These are phyloP conservation scores for Exophiala calicioides DNA, from an alignment of 2,329 filamentous ascomycete species.

Conservation along the genomic window DNA sequence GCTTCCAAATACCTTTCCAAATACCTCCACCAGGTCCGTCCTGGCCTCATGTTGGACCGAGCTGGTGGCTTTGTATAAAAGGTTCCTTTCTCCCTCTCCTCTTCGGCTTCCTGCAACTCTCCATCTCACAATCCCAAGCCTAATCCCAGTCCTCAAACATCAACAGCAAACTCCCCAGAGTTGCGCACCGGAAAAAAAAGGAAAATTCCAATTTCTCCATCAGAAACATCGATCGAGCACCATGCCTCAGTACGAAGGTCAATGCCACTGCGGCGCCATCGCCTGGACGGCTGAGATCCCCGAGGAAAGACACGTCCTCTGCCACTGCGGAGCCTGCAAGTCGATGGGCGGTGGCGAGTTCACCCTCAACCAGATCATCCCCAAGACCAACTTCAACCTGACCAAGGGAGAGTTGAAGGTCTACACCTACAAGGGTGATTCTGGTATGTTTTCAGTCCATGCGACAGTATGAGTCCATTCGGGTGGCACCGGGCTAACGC, in stretches of 20 bases:
- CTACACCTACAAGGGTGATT: slow-evolving; percentile 60
- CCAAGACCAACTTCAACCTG: slow-evolving; percentile 51
- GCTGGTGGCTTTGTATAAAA: no score
- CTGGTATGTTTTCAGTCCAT: slow-evolving; percentile 39
- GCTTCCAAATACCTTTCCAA: not conserved
- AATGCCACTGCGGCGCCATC: slow-evolving; percentile 58
- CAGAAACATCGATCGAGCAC: not conserved
- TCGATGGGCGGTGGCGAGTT: slow-evolving; percentile 52
- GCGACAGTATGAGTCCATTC: not conserved
- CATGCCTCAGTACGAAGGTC: slow-evolving; percentile 44
- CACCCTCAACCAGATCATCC: slow-evolving; percentile 58
- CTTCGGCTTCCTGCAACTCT: no score
- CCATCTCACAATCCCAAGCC: no score
- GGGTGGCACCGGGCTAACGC: no score
- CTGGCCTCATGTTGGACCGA: no score
- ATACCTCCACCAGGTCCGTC: no score
- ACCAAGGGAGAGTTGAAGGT: slow-evolving; percentile 53
- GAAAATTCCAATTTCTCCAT: not conserved
- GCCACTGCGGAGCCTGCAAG: slow-evolving; percentile 62
- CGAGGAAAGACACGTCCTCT: slow-evolving; percentile 46
- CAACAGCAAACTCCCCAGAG: no score
- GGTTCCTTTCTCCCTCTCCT: no score
- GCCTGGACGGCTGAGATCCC: slow-evolving; percentile 55
- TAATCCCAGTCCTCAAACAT: no score
- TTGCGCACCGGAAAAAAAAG: no score